These are phyloP conservation scores for Sporothrix curviconia DNA, from an alignment of 2,329 filamentous ascomycete species.

Conservation along the genomic window DNA sequence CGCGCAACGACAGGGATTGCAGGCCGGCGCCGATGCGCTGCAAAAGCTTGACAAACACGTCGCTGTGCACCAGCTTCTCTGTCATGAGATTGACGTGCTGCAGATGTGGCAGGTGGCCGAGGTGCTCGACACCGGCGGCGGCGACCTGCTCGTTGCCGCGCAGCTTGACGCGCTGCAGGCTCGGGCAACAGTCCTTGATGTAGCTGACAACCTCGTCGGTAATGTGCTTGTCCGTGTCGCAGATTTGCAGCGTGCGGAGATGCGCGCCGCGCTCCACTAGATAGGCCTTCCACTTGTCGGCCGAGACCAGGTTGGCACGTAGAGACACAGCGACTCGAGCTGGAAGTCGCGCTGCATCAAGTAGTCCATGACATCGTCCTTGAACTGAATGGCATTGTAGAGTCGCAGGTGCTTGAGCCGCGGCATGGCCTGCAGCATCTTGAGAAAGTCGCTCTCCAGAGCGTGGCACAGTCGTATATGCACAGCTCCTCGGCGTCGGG, in stretches of 20 bases:
- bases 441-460: conserved; percentile 71
- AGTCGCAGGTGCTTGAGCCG: conserved; percentile 65
- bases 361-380: conserved; percentile 76
- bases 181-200: conserved; percentile 59
- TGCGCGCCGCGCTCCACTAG: conserved; percentile 58
- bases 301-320: conserved; percentile 75
- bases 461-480: conserved; percentile 55
- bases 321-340: conserved; percentile 69
- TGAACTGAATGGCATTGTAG: conserved; percentile 85
- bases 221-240: conserved; percentile 78
- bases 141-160: conserved; percentile 71
- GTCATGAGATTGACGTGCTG: conserved; percentile 71
- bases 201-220: conserved; percentile 60
- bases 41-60: conserved; percentile 56
- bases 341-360: conserved; percentile 60
- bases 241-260: conserved; percentile 66
- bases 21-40: conserved; percentile 56
- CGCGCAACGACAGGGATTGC: conserved; percentile 70
- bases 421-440: conserved; percentile 71
- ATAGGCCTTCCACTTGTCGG: conserved; percentile 66
- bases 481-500: conserved; percentile 44
- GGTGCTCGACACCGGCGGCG: conserved; percentile 55
- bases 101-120: conserved; percentile 57
- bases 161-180: conserved; percentile 70
- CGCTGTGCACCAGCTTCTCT: conserved; percentile 48